A percentile compares a stretch with the other conserved stretches of the same genome.
These are phyloP conservation scores for Draba incana DNA, from an alignment of 345 rosid genomes.

Conservation along the genomic window DNA sequence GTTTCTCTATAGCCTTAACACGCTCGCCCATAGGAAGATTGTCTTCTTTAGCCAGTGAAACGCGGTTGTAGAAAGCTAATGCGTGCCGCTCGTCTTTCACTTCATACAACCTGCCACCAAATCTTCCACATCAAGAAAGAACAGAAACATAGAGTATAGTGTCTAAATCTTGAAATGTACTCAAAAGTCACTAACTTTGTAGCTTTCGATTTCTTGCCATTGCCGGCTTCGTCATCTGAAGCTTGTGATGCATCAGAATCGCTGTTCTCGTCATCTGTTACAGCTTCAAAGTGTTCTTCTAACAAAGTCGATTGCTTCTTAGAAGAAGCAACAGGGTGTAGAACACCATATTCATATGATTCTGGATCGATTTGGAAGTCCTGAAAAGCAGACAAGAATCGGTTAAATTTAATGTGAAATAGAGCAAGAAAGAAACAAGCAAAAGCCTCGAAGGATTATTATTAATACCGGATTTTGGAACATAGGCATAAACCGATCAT, in stretches of 20 bases:
- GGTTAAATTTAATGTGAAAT: background rate
- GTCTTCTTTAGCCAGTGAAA: slow-evolving; percentile 73
- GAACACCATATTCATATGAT: slow-evolving; percentile 64
- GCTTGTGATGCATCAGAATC: slow-evolving; percentile 61
- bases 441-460: background rate
- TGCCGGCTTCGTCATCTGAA: slow-evolving; percentile 52
- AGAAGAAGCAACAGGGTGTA: slow-evolving; percentile 73
- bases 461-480: slow-evolving; percentile 65
- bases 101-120: slow-evolving; percentile 63
- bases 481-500: slow-evolving; percentile 57
- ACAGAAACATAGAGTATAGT: background rate
- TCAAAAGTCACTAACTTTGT: slow-evolving; percentile 57
- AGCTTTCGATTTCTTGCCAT: slow-evolving; percentile 56
- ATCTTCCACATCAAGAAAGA: slow-evolving; percentile 15
- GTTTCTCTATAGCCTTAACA: slow-evolving; percentile 58
- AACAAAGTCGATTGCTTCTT: slow-evolving; percentile 63
- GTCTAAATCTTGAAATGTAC: slow-evolving; percentile 14
- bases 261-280: slow-evolving; percentile 58
- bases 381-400: slow-evolving; percentile 48
- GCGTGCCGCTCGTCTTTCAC: slow-evolving; percentile 90
- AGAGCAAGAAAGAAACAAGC: slow-evolving; percentile 2
- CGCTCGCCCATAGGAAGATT: slow-evolving; percentile 83
- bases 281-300: slow-evolving; percentile 86
- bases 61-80: slow-evolving; percentile 65
- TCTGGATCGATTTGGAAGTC: slow-evolving; percentile 76